Evolutionary conservation across 139 green algal species (phyloP).

Genomic region (Chlamydomonas incerta): DNA sequence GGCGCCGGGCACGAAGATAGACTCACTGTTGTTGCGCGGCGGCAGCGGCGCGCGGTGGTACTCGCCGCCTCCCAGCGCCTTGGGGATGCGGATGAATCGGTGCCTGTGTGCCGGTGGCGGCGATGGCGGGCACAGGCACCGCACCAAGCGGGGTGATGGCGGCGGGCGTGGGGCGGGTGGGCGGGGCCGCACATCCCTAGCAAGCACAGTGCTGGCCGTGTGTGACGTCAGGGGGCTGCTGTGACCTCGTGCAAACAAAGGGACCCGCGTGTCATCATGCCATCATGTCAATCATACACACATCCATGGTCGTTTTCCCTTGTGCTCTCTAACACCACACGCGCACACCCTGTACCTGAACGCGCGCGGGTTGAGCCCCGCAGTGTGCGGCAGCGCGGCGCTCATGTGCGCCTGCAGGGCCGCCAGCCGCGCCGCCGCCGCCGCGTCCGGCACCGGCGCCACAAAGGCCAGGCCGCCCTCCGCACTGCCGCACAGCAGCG

Average conservation of each 20-base stretch:
- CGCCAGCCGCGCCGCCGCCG: slow-evolving; percentile 40
- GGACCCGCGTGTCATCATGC: too few species aligned
- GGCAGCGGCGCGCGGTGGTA: slow-evolving; percentile 22
- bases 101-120: slow-evolving; percentile 31
- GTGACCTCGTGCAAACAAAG: neutral
- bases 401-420: slow-evolving; percentile 64
- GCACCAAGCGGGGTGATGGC: neutral
- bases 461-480: slow-evolving; percentile 37
- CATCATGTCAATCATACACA: too few species aligned
- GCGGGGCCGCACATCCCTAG: too few species aligned
- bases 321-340: too few species aligned
- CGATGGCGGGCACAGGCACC: too few species aligned
- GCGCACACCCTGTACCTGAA: slow-evolving; percentile 70
- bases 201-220: too few species aligned
- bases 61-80: slow-evolving; percentile 44
- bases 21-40: neutral
- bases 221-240: too few species aligned
- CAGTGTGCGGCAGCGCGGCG: slow-evolving; percentile 62
- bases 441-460: slow-evolving; percentile 36
- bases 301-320: too few species aligned
- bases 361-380: slow-evolving; percentile 78
- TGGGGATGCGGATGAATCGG: slow-evolving; percentile 48
- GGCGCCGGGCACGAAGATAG: too few species aligned
- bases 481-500: slow-evolving; percentile 29
- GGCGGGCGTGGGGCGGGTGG: neutral